Base-by-base conservation (phyloP, 2,329 filamentous ascomycete species). In the Beauveria australis region DNA sequence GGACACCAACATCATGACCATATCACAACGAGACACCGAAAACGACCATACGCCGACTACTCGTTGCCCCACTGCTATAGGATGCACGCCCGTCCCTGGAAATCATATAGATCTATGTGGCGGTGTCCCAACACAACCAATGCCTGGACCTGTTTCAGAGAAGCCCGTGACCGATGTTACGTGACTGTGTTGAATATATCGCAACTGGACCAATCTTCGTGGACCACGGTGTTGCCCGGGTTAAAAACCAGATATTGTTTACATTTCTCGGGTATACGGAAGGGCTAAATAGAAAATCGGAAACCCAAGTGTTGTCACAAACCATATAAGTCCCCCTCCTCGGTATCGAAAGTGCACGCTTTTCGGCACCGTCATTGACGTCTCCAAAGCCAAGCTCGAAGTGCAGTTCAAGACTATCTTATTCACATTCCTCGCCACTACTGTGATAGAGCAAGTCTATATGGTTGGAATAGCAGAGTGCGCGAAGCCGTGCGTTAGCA, bases 371-470 rank as follows among this genome's bases (percentile, higher is more conserved):
- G 9, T 10, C 28, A 30, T 44, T 10, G 8, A 22, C 3, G 5
- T 10, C 41, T 9, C 4, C 43, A 46, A 46, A 19, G 43, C 43
- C 19, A 9, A 46, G 41, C 12, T n/a, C 24, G n/a, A 40, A 28
- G 47, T 71, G 68, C 64, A 67, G 41, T 63, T 70, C 64, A 64
- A 60, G 40, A 62, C 60, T 46, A 30, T 62, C 48, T 47, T 65
- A 61, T 10, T 64, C 30, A 41, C 65, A 44, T 46, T 71, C 46
- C 64, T 70, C 52, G 49, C 68, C 49, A 61, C 64, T 51, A 40
- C 64, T 12, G 51, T 65, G 37, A 60, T 63, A 44, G 49, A 67
- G 26, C 68, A 69, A 48, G 62, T 63, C 30, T 24, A 14, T 7
- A 2, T 60, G 3, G 41, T 33, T 40, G 56, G 40, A 28, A 10